Conservation (phyloP, 2,329 filamentous ascomycete genomes). For the Orbilia javanica region DNA sequence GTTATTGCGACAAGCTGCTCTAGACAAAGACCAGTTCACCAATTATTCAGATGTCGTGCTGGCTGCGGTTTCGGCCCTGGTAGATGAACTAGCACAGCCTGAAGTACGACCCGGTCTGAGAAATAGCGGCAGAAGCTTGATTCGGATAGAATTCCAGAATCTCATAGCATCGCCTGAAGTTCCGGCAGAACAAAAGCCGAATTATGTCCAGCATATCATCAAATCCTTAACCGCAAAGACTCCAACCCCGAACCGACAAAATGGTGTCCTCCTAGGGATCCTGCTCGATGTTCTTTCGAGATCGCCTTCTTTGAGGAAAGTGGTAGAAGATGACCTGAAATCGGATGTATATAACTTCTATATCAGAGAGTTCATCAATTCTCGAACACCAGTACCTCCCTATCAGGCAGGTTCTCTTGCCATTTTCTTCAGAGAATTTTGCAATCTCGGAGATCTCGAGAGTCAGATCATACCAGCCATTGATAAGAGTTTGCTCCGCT, state of each 20-base stretch:
- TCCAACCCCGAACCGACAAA: conserved; percentile 74
- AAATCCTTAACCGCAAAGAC: conserved; percentile 77
- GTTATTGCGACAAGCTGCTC: conserved; percentile 77
- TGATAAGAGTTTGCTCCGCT: conserved; percentile 88
- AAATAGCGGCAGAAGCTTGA: conserved; percentile 33
- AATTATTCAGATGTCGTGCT: conserved; percentile 73
- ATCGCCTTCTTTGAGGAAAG: conserved; percentile 73
- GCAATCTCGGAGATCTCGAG: conserved; percentile 78
- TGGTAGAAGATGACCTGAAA: conserved; percentile 75
- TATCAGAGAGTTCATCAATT: conserved; percentile 84
- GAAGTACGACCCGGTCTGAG: conserved; percentile 48
- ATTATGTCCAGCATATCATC: conserved; percentile 75
- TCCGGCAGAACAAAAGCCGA: conserved; percentile 67
- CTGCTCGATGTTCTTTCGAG: conserved; percentile 88
- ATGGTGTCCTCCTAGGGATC: conserved; percentile 83
- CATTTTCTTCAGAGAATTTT: conserved; percentile 86
- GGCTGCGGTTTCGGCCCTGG: conserved; percentile 76
- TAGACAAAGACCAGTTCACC: conserved; percentile 74
- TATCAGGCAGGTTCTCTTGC: conserved; percentile 79
- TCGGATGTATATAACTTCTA: conserved; percentile 84
- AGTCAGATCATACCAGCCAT: conserved; percentile 82
- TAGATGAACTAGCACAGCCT: conserved; percentile 70
- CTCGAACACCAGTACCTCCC: conserved; percentile 76
- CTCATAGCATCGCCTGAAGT: conserved; percentile 37
- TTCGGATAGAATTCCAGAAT: conserved; percentile 42